A percentile compares a stretch with the other conserved stretches of the same genome.
phyloP scores from a whole-genome alignment of 2,329 filamentous ascomycete species.

The Raffaelea ambrosiae region DNA sequence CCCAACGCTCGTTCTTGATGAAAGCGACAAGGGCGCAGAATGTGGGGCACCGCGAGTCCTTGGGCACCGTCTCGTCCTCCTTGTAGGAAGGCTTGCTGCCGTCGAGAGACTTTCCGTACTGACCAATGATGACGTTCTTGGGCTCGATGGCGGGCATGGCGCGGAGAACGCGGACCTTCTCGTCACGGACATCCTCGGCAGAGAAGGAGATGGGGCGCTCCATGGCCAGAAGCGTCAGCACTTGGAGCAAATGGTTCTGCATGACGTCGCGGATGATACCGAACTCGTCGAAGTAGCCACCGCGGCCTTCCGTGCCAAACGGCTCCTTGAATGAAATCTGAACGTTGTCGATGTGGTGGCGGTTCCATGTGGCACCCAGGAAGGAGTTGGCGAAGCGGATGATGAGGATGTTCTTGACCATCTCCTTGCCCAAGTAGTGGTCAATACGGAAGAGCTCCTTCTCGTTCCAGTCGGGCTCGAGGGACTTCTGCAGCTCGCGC shows the following conservation, averaged over 20 bases:
- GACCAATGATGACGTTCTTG: constrained; percentile 99
- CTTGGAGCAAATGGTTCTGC: constrained; percentile 98
- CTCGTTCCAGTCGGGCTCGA: constrained; percentile 97
- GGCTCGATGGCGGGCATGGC: constrained; percentile 92
- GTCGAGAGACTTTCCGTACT: constrained; percentile 94
- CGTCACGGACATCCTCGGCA: constrained; percentile 94
- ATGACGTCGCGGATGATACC: constrained; percentile 99
- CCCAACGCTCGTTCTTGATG: constrained; percentile 99
- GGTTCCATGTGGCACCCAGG: constrained; percentile 97
- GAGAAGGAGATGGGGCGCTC: constrained; percentile 98
- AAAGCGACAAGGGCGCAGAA: constrained; percentile 96
- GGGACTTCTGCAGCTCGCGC: constrained; percentile 84
- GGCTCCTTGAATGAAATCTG: constrained; percentile 99
- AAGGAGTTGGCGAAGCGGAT: constrained; percentile 98
- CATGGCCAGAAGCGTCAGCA: constrained; percentile 94
- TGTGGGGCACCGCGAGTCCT: constrained; percentile 93
- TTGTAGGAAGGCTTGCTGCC: constrained; percentile 96
- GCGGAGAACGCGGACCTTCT: constrained; percentile 94
- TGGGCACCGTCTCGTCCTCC: constrained; percentile 96
- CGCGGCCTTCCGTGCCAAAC: constrained; percentile 94
- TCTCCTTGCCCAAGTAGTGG: constrained; percentile 98
- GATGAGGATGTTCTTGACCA: constrained; percentile 99
- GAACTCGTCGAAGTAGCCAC: constrained; percentile 98
- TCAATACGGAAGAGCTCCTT: constrained; percentile 99
- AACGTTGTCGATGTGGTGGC: constrained; percentile 98